Evolutionary conservation across 805 yeast genomes (phyloP), one percentile per base, ranked within the genome.

Genomic region (Hanseniaspora hatyaiensis): DNA sequence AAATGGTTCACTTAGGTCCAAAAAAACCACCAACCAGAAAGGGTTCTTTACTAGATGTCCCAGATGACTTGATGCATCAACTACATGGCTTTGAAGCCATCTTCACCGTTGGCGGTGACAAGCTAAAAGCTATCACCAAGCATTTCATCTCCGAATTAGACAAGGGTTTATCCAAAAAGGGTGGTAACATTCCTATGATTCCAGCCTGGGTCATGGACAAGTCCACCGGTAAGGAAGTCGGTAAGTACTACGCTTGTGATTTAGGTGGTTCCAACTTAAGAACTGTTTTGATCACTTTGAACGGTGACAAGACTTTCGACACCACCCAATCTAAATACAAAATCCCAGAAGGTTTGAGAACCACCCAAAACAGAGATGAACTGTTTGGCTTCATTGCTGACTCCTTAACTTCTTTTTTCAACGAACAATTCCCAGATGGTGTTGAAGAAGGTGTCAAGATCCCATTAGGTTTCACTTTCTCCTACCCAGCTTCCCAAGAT

Each of bases 261-360:
- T 74, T 89, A 68, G 98, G 98, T 63, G 98, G 98, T 53, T 89
- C 98, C 53, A 89, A 89, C 69, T 73, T 89, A 65, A 78, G 98
- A 64, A 95, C 87, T 41, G 95, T 89, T 50, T 74, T 82, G 61
- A 89, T 89, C 59, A 78, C 77, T 53, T 73, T 89, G 57, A 77
- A 78, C 47, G 98, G 98, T 53, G 73, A 81, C 63, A 74, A 83
- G 51, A 77, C 82, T 59, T 89, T 89, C 60, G 92, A 83, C 62
- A 81, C 87, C 51, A 74, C 80, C 20, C 96, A 88, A 67, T 77
- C 86, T 56, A 89, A 89, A 67, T 89, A 78, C 64, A 71, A 82
- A 39, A 72, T 89, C 65, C 95, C 95, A 39, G 72, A 68, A 40
- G 63, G 69, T 52, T 75, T 87, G 72, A 80, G 95, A 74, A 80